Evolutionary conservation across 176 grass and related monocot genomes (phyloP).

Genomic region (Secale cereale): DNA sequence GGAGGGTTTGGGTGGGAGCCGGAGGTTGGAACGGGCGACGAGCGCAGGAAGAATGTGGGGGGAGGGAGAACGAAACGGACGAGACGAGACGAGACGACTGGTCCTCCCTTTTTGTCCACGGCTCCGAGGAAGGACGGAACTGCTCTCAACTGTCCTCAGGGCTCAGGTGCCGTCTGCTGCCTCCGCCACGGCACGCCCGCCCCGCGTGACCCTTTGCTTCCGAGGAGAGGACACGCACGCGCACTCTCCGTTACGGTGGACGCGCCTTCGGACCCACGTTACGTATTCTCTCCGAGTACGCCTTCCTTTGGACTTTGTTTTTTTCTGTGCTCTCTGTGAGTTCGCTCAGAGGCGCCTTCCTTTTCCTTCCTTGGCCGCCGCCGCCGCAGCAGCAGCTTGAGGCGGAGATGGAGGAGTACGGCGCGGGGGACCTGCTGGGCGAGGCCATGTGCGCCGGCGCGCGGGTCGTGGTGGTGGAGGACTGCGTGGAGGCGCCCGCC

Average conservation of each 20-base stretch:
- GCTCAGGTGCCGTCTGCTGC: slow-evolving; percentile 5
- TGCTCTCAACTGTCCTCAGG: neutral
- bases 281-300: fast-evolving
- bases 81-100: neutral
- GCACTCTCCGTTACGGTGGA: neutral
- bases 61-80: neutral
- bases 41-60: neutral
- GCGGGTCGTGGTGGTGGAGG: slow-evolving; percentile 59
- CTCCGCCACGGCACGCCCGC: neutral
- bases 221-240: neutral
- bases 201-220: neutral
- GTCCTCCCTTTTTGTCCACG: neutral
- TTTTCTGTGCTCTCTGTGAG: neutral
- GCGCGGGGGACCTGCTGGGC: slow-evolving; percentile 36
- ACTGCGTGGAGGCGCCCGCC: slow-evolving; percentile 62
- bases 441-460: slow-evolving; percentile 49
- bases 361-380: neutral
- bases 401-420: slow-evolving; percentile 33
- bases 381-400: neutral
- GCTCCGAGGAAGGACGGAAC: neutral
- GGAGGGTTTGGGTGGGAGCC: neutral
- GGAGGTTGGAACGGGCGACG: slow-evolving; percentile 1
- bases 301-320: neutral
- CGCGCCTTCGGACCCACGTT: neutral
- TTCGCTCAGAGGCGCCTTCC: neutral